These are phyloP conservation scores for Aspergillus sp. DNA, from an alignment of 2,329 filamentous ascomycete genomes.

Conservation along the genomic window DNA sequence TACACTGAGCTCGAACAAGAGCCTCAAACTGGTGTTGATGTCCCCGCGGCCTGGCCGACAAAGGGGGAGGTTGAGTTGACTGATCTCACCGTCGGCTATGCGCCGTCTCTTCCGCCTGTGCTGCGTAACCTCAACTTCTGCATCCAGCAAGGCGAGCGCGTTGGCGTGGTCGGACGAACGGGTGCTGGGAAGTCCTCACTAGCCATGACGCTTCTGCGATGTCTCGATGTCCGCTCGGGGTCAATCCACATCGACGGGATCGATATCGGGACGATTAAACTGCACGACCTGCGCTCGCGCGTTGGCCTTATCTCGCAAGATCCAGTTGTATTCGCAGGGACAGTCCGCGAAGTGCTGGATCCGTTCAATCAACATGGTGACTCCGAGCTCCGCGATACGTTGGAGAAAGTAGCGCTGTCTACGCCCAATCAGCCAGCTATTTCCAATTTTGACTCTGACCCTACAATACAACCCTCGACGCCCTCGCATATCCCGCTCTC, in stretches of 20 bases:
- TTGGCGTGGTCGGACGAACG: slow-evolving; percentile 36
- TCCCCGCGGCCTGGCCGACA: slow-evolving; percentile 31
- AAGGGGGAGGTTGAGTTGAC: slow-evolving; percentile 72
- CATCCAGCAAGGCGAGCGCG: slow-evolving; percentile 27
- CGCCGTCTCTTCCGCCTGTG: slow-evolving; percentile 60
- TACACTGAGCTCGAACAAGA: slow-evolving; percentile 40
- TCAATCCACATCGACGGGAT: slow-evolving; percentile 32
- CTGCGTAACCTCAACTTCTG: slow-evolving; percentile 27
- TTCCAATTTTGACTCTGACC: not conserved
- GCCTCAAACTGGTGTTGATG: slow-evolving; percentile 22
- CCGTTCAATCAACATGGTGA: slow-evolving; percentile 72
- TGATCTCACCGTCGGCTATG: slow-evolving; percentile 71
- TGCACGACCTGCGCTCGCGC: slow-evolving; percentile 66
- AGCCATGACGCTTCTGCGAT: slow-evolving; percentile 31
- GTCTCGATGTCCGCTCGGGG: slow-evolving; percentile 28
- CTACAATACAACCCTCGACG: not conserved
- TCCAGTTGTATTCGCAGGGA: slow-evolving; percentile 78
- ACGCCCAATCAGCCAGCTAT: slow-evolving; percentile 19
- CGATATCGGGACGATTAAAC: slow-evolving; percentile 50
- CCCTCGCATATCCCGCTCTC: not conserved
- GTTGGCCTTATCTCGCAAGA: slow-evolving; percentile 82
- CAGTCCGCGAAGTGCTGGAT: slow-evolving; percentile 73
- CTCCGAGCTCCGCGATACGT: slow-evolving; percentile 65
- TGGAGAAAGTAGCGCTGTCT: slow-evolving; percentile 64
- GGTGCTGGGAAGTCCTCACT: slow-evolving; percentile 37